Conservation (phyloP, 805 yeast genomes). For the Ogataea degrootiae region DNA sequence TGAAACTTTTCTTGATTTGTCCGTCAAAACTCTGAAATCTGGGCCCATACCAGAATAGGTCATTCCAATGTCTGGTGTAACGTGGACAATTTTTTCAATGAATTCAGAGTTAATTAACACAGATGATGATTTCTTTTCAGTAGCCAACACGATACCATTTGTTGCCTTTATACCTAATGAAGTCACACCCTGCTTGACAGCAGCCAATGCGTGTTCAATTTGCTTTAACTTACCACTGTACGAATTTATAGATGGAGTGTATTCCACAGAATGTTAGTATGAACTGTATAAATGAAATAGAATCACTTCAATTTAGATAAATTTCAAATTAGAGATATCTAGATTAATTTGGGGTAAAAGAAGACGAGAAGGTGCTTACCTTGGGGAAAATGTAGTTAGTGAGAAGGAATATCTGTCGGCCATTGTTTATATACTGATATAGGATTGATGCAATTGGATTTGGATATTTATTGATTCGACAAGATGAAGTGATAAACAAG, state of each 20-base stretch:
- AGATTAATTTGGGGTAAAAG: too few relatives aligned
- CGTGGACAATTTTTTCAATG: constrained; percentile 68
- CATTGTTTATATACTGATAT: constrained; percentile 40
- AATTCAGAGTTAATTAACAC: constrained; percentile 70
- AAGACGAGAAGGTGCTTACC: constrained; percentile 40
- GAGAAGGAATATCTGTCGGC: constrained; percentile 98
- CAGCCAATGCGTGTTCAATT: constrained; percentile 95
- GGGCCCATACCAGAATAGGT: constrained; percentile 99
- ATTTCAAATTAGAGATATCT: too few relatives aligned
- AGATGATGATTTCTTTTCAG: constrained; percentile 87
- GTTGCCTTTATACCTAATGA: constrained; percentile 91
- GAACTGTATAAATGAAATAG: background rate
- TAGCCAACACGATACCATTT: constrained; percentile 94
- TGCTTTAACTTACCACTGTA: constrained; percentile 91
- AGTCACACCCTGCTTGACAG: constrained; percentile 97
- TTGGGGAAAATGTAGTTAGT: constrained; percentile 94
- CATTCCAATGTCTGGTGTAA: constrained; percentile 95
- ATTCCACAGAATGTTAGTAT: constrained; percentile 4
- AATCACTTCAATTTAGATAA: too few relatives aligned
- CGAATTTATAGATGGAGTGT: constrained; percentile 2
- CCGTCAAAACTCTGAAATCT: constrained; percentile 90
- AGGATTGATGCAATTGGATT: too few relatives aligned
- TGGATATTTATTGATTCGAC: too few relatives aligned
- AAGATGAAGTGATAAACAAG: too few relatives aligned
- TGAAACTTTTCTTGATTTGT: constrained; percentile 87